Conservation (phyloP, 2,329 filamentous ascomycete species). For the Colletotrichum tofieldiae region DNA sequence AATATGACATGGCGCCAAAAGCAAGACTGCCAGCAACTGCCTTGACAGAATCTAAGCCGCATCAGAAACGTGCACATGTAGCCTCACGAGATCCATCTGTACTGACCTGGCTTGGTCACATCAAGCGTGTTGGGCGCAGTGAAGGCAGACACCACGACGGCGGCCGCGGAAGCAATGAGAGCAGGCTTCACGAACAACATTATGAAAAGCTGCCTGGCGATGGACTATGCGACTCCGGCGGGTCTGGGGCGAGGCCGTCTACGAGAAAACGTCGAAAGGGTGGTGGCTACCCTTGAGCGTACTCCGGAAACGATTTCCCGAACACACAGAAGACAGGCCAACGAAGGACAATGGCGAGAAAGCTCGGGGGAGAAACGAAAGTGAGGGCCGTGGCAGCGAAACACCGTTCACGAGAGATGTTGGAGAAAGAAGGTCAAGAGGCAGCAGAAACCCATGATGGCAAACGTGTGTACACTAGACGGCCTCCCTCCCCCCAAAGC, state of each 20-base stretch:
- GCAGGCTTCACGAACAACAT: conserved; percentile 32
- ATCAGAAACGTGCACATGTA: conserved; percentile 25
- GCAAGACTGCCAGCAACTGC: conserved; percentile 74
- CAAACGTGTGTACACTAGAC: neutral
- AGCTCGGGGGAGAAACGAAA: neutral
- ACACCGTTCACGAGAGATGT: conserved; percentile 1
- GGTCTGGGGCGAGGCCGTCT: neutral
- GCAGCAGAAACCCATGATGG: neutral
- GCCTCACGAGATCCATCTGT: rapidly evolving
- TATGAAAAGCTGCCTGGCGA: neutral
- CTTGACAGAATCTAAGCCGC: conserved; percentile 70
- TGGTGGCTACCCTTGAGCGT: neutral
- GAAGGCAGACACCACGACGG: conserved; percentile 48
- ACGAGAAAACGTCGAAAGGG: neutral
- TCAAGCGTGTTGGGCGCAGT: conserved; percentile 57
- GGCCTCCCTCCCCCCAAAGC: neutral
- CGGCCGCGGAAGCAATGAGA: conserved; percentile 43
- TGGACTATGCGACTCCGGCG: too few species aligned
- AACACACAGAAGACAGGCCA: neutral
- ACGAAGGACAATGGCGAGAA: conserved; percentile 6
- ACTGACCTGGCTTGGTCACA: conserved; percentile 54
- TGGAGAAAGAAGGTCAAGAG: neutral
- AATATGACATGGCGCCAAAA: conserved; percentile 74
- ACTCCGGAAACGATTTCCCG: neutral
- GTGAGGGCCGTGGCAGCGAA: neutral